These are phyloP conservation scores for Cylindrotheca fusiformis DNA, from an alignment of 108 stramenopile genomes.

Conservation along the genomic window DNA sequence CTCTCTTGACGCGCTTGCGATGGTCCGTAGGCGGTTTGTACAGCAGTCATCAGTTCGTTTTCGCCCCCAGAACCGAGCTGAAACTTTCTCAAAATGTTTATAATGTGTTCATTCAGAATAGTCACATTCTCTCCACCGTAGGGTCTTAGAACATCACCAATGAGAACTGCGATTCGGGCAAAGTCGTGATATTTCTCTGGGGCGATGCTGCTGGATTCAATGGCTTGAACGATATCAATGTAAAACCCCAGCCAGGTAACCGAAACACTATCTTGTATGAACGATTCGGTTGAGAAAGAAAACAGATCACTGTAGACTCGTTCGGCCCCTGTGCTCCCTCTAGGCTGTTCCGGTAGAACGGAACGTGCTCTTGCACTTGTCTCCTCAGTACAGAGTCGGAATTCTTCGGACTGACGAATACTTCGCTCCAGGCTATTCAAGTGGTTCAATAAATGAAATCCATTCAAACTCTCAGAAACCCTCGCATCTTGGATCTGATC, in stretches of 20 bases:
- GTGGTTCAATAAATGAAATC: background rate
- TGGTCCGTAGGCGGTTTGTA: background rate
- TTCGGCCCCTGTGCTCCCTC: background rate
- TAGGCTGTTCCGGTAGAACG: background rate
- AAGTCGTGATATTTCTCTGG: background rate
- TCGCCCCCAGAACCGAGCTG: background rate
- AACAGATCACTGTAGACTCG: background rate
- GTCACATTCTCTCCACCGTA: background rate
- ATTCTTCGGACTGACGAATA: constrained; percentile 15
- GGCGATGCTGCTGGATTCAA: background rate
- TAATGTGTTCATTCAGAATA: background rate
- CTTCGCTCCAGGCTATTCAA: constrained; percentile 9
- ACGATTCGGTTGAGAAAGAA: background rate
- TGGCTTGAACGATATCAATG: background rate
- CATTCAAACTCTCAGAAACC: background rate
- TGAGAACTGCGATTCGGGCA: background rate
- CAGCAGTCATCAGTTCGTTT: background rate
- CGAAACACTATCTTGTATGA: background rate
- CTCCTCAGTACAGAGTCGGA: background rate
- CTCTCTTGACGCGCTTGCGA: too few species aligned
- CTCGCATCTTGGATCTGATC: background rate
- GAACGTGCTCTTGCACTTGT: background rate
- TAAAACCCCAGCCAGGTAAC: background rate
- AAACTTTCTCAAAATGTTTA: background rate
- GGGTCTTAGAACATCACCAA: background rate